Conservation (phyloP, 1,139 yeast species). For the Magnusiomyces tetraspermus region DNA sequence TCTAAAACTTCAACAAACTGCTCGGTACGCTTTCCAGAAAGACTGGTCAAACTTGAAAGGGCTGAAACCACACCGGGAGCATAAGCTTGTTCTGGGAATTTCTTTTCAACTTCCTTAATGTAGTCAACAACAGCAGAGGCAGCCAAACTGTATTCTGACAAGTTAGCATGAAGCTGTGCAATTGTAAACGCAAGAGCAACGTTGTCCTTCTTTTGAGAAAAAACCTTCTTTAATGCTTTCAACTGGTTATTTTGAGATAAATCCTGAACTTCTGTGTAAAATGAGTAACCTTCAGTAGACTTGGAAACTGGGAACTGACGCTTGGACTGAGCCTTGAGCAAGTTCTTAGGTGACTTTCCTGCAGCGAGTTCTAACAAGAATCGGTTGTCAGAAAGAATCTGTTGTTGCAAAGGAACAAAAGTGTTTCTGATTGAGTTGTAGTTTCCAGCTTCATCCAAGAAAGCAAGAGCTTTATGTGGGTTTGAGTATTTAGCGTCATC, state of each 20-base stretch:
- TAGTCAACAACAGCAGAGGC: constrained; percentile 36
- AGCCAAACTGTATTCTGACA: constrained; percentile 32
- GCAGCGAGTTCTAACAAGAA: constrained; percentile 22
- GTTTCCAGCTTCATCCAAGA: constrained; percentile 19
- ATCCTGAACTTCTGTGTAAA: constrained; percentile 9
- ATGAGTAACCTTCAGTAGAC: constrained; percentile 12
- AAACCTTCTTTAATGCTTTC: constrained; percentile 13
- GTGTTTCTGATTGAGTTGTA: constrained; percentile 14
- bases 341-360: constrained; percentile 21
- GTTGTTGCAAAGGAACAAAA: constrained; percentile 19
- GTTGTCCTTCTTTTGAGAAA: constrained; percentile 13
- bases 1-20: constrained; percentile 7
- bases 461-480: constrained; percentile 22
- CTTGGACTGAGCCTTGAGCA: constrained; percentile 8
- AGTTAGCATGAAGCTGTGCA: constrained; percentile 38
- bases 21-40: constrained; percentile 19
- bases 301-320: constrained; percentile 7
- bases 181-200: constrained; percentile 29
- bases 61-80: constrained; percentile 39
- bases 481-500: constrained; percentile 16
- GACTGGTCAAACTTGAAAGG: constrained; percentile 42
- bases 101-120: constrained; percentile 12
- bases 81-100: constrained; percentile 24
- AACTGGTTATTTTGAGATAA: constrained; percentile 11
- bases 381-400: constrained; percentile 21